Base-by-base conservation (phyloP, 2,329 filamentous ascomycete species). In the Fusarium vanettenii region DNA sequence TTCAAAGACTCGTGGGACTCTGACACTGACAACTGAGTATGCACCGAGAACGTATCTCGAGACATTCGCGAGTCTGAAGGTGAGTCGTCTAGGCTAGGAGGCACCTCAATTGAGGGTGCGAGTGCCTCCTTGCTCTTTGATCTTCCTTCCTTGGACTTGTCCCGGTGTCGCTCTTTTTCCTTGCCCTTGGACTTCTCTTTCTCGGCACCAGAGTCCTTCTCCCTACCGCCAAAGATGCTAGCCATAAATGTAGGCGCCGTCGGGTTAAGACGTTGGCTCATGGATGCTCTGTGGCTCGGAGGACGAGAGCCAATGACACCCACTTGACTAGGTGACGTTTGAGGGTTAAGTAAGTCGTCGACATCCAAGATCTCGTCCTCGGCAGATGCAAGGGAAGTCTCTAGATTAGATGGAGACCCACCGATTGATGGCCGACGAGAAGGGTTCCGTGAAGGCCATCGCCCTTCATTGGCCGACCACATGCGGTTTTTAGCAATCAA, bases 171-270 rank as follows among this genome's bases (percentile, higher is more conserved):
- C 11, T 79, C 82, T 45, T 78, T 82, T 35, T 85, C 83, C 66
- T 79, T 85, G 66, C 83, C 83, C 45, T 76, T 76, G 31, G 61
- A 65, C 45, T 67, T 78, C 10, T 79, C 76, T 50, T 67, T 76
- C n/a, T 74, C 75, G 5, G 73, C 66, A n/a, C 72, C 69, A n/a
- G 67, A 63, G 33, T 82, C 80, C 64, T 83, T 84, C 5, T 84
- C 82, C 76, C 84, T 83, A 71, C 77, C 83, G 18, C 88, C 86
- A 77, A 91, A 90, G 68, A 97, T 90, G 41, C 92, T 89, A 11
- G 89, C 92, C 83, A 93, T 96, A 81, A 98, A 98, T 1, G 93
- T 94, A 10, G 95, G 95, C 0, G 96, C 97, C 8, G 94, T 90
- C 9, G 97, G 97, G 78, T 99, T 98, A 31, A 98, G 88, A 78